Evolutionary conservation across 1,139 yeast genomes (phyloP).

Genomic region (Blastobotrys capitulatus): DNA sequence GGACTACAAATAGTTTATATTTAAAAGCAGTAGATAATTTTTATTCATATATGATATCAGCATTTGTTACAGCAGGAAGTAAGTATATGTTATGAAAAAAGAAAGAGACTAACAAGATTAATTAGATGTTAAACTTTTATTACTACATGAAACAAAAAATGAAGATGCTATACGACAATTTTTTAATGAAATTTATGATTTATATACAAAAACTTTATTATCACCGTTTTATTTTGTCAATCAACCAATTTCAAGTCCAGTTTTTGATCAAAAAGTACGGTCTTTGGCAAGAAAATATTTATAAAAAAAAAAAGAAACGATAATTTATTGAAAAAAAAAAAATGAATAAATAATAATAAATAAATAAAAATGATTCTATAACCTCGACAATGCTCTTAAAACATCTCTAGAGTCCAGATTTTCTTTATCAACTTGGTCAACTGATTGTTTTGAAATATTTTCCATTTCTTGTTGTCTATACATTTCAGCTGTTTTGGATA

Average conservation of each 20-base stretch:
- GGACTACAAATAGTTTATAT: slow-evolving; percentile 62
- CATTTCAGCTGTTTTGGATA: slow-evolving; percentile 14
- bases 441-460: slow-evolving; percentile 8
- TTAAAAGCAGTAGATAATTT: slow-evolving; percentile 80
- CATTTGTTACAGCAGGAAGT: slow-evolving; percentile 81
- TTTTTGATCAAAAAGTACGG: slow-evolving; percentile 72
- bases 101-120: not conserved
- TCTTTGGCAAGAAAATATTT: slow-evolving; percentile 72
- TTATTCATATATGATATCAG: slow-evolving; percentile 74
- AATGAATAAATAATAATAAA: not conserved
- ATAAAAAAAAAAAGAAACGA: slow-evolving; percentile 26
- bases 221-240: slow-evolving; percentile 83
- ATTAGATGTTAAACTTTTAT: slow-evolving; percentile 59
- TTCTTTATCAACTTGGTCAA: not conserved
- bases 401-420: not conserved
- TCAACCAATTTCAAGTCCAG: slow-evolving; percentile 66
- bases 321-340: not conserved
- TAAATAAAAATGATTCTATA: not conserved
- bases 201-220: slow-evolving; percentile 77
- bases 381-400: slow-evolving; percentile 2
- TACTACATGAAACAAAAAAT: slow-evolving; percentile 61
- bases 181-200: slow-evolving; percentile 77
- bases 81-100: not conserved
- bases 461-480: slow-evolving; percentile 14
- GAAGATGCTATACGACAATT: slow-evolving; percentile 80